A percentile compares a stretch with the other conserved stretches of the same genome.
These are phyloP conservation scores for Streptanthus diversifolius DNA, from an alignment of 345 rosid species.

Conservation along the genomic window DNA sequence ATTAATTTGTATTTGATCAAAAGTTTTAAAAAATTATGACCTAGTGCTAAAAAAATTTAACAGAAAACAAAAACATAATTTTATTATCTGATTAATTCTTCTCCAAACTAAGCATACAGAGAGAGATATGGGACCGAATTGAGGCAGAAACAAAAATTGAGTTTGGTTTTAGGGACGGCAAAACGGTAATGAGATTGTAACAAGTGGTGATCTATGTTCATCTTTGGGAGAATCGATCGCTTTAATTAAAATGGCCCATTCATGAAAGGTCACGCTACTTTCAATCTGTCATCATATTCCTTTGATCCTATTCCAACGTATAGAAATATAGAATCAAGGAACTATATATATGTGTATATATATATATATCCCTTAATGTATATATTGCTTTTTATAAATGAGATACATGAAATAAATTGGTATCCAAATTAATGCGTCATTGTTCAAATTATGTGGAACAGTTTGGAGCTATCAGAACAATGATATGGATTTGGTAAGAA, in stretches of 20 bases:
- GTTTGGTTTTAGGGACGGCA: not conserved
- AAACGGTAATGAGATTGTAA: constrained; percentile 11
- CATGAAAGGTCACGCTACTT: constrained; percentile 19
- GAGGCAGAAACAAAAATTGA: not conserved
- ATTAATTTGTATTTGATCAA: no score
- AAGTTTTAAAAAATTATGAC: no score
- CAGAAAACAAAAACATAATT: no score
- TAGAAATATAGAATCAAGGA: constrained; percentile 13
- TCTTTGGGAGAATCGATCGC: constrained; percentile 25
- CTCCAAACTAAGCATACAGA: not conserved
- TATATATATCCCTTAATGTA: not conserved
- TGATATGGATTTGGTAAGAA: not conserved
- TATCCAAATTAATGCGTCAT: not conserved
- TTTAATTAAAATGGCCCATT: constrained; percentile 20
- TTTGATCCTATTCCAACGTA: constrained; percentile 30
- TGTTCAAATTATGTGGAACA: not conserved
- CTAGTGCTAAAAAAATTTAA: no score
- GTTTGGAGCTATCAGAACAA: not conserved
- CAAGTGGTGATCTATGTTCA: constrained; percentile 24
- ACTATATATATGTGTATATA: no score
- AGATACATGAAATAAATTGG: not conserved
- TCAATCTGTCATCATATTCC: constrained; percentile 32
- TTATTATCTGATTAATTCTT: no score
- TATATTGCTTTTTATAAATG: not conserved
- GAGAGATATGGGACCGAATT: not conserved